Percentiles rank a stretch among this genome's conserved stretches.
Evolutionary conservation across 345 rosid species (phyloP).

Genomic region (Pistacia vera): DNA sequence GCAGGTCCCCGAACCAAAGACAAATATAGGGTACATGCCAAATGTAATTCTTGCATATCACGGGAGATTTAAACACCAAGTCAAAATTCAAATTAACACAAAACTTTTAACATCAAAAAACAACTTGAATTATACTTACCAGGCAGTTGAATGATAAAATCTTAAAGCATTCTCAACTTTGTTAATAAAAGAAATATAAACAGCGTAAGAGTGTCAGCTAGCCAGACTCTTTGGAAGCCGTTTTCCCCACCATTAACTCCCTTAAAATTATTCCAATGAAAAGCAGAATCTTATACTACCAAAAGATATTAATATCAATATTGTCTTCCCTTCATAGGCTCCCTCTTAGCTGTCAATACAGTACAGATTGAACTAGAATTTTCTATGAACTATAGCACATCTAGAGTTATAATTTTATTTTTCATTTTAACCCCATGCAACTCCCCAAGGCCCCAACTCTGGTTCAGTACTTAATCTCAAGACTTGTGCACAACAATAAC

Average conservation of each 20-base stretch:
- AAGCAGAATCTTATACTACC: not conserved
- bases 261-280: not conserved
- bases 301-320: not conserved
- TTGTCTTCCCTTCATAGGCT: no score
- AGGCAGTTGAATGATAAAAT: not conserved
- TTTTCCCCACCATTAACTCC: not conserved
- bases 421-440: no score
- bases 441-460: no score
- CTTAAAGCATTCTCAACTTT: not conserved
- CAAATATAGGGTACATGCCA: not conserved
- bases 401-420: no score
- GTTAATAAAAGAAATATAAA: not conserved
- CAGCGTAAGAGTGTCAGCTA: not conserved
- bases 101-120: not conserved
- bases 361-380: not conserved
- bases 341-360: not conserved
- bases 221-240: not conserved
- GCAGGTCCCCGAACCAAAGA: not conserved
- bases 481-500: no score
- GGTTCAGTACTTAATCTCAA: no score
- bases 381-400: not conserved
- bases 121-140: not conserved
- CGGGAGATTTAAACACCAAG: not conserved
- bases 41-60: not conserved
- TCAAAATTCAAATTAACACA: not conserved